A percentile compares a stretch with the other conserved stretches of the same genome.
Conservation (phyloP, 225 moss, liverwort and hornwort genomes). For the Marchantia paleacea region DNA sequence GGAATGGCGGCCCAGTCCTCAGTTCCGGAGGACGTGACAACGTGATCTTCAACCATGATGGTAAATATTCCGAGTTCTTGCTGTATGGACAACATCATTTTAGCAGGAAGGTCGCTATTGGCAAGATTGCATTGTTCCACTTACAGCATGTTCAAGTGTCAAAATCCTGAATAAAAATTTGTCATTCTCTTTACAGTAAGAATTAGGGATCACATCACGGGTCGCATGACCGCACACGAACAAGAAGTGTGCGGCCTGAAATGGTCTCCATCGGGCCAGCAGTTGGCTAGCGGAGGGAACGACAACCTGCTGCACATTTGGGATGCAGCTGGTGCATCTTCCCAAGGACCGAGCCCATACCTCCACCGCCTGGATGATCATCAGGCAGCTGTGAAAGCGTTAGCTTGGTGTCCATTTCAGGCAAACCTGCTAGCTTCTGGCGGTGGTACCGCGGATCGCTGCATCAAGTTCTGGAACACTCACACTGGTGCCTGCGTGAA, state of each 20-base stretch:
- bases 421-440: slow-evolving; percentile 90
- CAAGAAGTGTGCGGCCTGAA: slow-evolving; percentile 96
- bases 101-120: too few species aligned
- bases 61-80: slow-evolving; percentile 25
- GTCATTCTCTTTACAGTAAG: slow-evolving; percentile 48
- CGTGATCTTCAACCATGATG: slow-evolving; percentile 85
- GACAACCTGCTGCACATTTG: slow-evolving; percentile 93
- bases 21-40: slow-evolving; percentile 84
- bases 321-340: slow-evolving; percentile 72
- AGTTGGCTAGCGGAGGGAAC: slow-evolving; percentile 90
- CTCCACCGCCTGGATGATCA: slow-evolving; percentile 91
- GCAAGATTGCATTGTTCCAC: too few species aligned
- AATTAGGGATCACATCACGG: slow-evolving; percentile 75
- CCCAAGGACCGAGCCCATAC: slow-evolving; percentile 63
- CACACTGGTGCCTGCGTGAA: slow-evolving; percentile 88
- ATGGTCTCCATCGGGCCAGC: slow-evolving; percentile 94
- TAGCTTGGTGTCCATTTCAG: slow-evolving; percentile 98
- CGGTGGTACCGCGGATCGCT: slow-evolving; percentile 89
- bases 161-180: too few species aligned
- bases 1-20: slow-evolving; percentile 85
- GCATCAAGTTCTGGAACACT: slow-evolving; percentile 99
- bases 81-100: too few species aligned
- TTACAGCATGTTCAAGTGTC: too few species aligned
- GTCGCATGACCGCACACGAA: slow-evolving; percentile 77
- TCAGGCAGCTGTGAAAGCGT: slow-evolving; percentile 83